These are phyloP conservation scores for Colletotrichum sansevieriae DNA, from an alignment of 2,329 filamentous ascomycete species.

Conservation along the genomic window DNA sequence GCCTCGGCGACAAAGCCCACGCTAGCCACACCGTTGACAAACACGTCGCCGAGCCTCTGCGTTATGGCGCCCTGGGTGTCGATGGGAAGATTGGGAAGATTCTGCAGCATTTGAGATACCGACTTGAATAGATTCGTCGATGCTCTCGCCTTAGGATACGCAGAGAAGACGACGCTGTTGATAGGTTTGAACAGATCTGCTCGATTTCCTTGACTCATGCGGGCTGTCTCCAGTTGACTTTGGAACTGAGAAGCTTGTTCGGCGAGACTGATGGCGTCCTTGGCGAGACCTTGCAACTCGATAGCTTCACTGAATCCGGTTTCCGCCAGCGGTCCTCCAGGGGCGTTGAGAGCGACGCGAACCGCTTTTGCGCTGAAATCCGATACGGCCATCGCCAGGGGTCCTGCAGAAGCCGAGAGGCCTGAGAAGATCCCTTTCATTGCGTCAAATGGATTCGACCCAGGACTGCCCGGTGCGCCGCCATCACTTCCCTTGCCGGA, in stretches of 20 bases:
- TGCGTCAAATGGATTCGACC: not conserved
- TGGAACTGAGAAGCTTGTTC: conserved; percentile 12
- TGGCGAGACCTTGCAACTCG: not conserved
- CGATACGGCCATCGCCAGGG: not conserved
- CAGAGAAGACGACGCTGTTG: conserved; percentile 5
- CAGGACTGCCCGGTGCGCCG: not conserved
- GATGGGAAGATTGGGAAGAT: not conserved
- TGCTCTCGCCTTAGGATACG: conserved; percentile 9
- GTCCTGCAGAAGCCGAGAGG: not conserved
- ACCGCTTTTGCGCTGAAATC: conserved; percentile 5
- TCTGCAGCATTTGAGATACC: not conserved
- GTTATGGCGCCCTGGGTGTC: no score
- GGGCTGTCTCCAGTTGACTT: not conserved
- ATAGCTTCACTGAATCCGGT: conserved; percentile 6
- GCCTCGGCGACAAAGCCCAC: conserved; percentile 2
- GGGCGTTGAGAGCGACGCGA: conserved; percentile 1
- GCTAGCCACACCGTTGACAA: conserved; percentile 1
- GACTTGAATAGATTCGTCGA: conserved; percentile 11
- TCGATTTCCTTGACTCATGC: not conserved
- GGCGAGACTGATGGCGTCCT: conserved; percentile 1
- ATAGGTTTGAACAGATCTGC: conserved; percentile 3
- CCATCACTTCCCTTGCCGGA: not conserved
- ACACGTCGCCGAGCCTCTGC: not conserved
- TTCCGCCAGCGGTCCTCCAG: conserved; percentile 5
- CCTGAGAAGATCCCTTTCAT: conserved; percentile 16